phyloP scores from a whole-genome alignment of 805 yeast genomes.

The Barnettozyma botsteinii region DNA sequence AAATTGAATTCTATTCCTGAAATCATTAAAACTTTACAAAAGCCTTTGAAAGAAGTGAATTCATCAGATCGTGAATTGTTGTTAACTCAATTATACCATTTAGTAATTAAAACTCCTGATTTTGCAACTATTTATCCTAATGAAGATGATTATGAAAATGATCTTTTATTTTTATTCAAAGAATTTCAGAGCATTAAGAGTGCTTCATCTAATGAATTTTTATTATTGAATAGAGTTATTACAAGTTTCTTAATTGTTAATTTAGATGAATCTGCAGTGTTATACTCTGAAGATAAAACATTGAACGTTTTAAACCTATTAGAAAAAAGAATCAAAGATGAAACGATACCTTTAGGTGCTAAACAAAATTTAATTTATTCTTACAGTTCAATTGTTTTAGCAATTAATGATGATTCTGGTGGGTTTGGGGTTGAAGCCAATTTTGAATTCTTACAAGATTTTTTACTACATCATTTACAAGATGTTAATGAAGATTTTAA shows the following conservation, averaged over 20 bases:
- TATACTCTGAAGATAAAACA: slow-evolving; percentile 15
- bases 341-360: slow-evolving; percentile 10
- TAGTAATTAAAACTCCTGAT: slow-evolving; percentile 17
- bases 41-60: slow-evolving; percentile 18
- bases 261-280: slow-evolving; percentile 19
- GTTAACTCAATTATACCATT: slow-evolving; percentile 21
- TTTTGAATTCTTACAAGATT: slow-evolving; percentile 15
- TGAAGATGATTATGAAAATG: slow-evolving; percentile 15
- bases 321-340: slow-evolving; percentile 17
- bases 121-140: slow-evolving; percentile 12
- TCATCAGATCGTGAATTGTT: slow-evolving; percentile 22
- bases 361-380: slow-evolving; percentile 21
- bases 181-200: slow-evolving; percentile 16
- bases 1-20: slow-evolving; percentile 22
- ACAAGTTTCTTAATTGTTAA: slow-evolving; percentile 22
- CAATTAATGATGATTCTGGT: slow-evolving; percentile 23
- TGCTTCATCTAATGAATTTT: slow-evolving; percentile 12
- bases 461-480: slow-evolving; percentile 10
- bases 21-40: slow-evolving; percentile 18
- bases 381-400: slow-evolving; percentile 18
- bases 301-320: slow-evolving; percentile 14
- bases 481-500: slow-evolving; percentile 10
- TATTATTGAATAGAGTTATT: slow-evolving; percentile 13
- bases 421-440: slow-evolving; percentile 24
- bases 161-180: slow-evolving; percentile 15